Base-by-base conservation (phyloP, 2,329 filamentous ascomycete genomes). In the Chalaropsis ovoidea region DNA sequence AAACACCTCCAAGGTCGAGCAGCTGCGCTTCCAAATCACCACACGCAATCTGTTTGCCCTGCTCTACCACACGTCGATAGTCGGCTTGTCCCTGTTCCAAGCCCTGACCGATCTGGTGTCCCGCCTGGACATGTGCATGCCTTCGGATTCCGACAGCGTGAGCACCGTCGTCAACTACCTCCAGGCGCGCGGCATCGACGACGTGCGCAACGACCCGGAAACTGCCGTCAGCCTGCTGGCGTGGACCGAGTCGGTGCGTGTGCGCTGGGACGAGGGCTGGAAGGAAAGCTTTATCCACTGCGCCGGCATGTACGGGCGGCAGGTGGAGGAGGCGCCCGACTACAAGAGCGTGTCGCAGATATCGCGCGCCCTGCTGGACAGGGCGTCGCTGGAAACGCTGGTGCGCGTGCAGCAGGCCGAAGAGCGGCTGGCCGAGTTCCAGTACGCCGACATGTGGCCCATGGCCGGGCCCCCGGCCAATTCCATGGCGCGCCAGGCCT, bases 1-100 rank as follows among this genome's bases (percentile, higher is more conserved):
- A 1, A 77, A 80, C 45, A 70, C 81, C 47, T 78, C 71, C 69
- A 79, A 74, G 70, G 73, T 73, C 19, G 81, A 79, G 52, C 80
- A 79, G 64, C 77, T 80, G 1, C 77, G 83, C 0, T 79, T 87
- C 68, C 83, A 86, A 69, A 78, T 88, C 60, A 85, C 86, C 0
- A 86, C 86, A 0, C 81, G 86, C 22, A 89, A 89, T 70, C 81
- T 88, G 56, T 84, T 89, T 69, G 86, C 86, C 0, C 74, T 88
- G 42, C 73, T 88, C 1, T 85, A 83, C 70, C 79, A 83, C 63
- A 82, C 82, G 24, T 85, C 86, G 0, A 77, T 89, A 0, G 85
- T 89, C 1, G 86, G 86, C 0, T 71, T 82, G 0, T 84, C 85
- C 3, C 72, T 89, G 0, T 81, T 80, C 69, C 83, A 87, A 69